Evolutionary conservation across 768 basidiomycete species (phyloP), one percentile per base, ranked within the genome.

Genomic region (Butyriboletus loyo): DNA sequence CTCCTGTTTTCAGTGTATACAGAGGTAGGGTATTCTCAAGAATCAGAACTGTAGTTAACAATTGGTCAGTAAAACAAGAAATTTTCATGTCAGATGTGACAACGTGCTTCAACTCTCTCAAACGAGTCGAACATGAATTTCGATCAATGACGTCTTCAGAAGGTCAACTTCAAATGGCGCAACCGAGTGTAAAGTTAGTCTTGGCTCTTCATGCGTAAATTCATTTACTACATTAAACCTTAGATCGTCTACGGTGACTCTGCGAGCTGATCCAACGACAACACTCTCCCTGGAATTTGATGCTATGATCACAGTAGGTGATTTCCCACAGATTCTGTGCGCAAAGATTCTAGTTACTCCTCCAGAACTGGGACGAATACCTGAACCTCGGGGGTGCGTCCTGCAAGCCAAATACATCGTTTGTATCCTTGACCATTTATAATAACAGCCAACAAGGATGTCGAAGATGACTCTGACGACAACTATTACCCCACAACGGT

Each of bases 61-160:
- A 19, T 27, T 50, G 22, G 30, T 43, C 52, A 92, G 89, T 89
- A 57, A 92, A 92, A 66, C 86, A 92, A 72, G 89, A 92, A 39
- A 83, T 91, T 7, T 86, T 95, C 57, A 71, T 87, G 61, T 77
- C 81, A 17, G 93, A 96, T 66, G 89, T 93, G 32, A 86, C 83
- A 31, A 79, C 77, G 19, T 92, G 90, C 62, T 89, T 87, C 57
- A 75, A 83, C 35, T 78, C 86, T 11, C 74, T 96, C 41, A 92
- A 89, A 73, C 89, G 89, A 63, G 81, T 87, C 4, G 80, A 91
- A 34, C 78, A 85, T 56, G 85, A 93, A 50, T 58, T 87, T 56
- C 78, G 79, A 49, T 72, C 76, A 4, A 54, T 73, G 35, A 63
- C 75, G 13, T 69, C 73, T 1, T 66, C 70, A 39, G 80, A 79